Conservation (phyloP, 2,329 filamentous ascomycete genomes). For the Aspergillus persii region DNA sequence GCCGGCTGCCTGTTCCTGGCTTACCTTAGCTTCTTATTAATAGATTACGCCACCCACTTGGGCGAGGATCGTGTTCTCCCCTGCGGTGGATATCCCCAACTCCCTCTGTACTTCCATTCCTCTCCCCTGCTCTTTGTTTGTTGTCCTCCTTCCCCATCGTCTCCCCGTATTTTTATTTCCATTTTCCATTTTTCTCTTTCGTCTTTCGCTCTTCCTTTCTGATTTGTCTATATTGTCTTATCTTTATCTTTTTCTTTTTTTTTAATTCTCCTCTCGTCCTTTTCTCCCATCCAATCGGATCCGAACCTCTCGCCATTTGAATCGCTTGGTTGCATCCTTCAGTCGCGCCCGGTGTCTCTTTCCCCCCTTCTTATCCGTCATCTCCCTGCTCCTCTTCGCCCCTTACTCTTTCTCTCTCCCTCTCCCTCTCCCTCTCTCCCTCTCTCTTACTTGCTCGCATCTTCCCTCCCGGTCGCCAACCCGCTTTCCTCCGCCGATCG, state of each 20-base stretch:
- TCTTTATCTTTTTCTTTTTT: background rate
- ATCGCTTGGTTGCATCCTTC: background rate
- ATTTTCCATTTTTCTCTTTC: background rate
- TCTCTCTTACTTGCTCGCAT: constrained; percentile 14
- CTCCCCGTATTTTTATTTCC: too few relatives aligned
- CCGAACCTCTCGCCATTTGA: background rate
- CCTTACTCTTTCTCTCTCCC: constrained; percentile 8
- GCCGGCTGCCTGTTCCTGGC: too few relatives aligned
- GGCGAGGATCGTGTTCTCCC: constrained; percentile 11
- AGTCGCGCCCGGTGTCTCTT: background rate
- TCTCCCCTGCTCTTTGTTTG: background rate
- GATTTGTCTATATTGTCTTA: background rate
- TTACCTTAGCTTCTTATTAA: constrained; percentile 15
- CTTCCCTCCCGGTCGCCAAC: constrained; percentile 17
- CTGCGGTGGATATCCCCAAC: background rate
- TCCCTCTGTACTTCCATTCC: background rate
- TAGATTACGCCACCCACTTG: constrained; percentile 22
- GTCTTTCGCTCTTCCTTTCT: background rate
- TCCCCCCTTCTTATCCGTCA: constrained; percentile 22
- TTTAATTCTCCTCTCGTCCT: background rate
- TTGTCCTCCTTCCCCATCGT: background rate
- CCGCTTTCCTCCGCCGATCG: constrained; percentile 15
- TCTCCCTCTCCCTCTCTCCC: constrained; percentile 25
- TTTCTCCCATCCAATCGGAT: background rate
- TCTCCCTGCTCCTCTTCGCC: constrained; percentile 27